phyloP scores from a whole-genome alignment of 306 rosid genomes.

The Cicer yamashitae region DNA sequence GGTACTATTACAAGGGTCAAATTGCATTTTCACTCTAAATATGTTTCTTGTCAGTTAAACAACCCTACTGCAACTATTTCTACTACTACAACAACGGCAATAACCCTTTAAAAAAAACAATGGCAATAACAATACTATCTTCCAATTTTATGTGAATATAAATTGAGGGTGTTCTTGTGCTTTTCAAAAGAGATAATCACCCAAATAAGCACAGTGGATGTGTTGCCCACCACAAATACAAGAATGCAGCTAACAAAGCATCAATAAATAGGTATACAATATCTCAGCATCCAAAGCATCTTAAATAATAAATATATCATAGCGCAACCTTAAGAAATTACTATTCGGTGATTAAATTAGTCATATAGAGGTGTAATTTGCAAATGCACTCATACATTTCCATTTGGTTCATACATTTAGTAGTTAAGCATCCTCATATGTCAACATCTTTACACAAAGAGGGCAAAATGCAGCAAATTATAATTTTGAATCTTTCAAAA shows the following conservation, averaged over 20 bases:
- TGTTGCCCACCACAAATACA: slow-evolving; percentile 20
- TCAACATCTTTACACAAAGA: slow-evolving; percentile 2
- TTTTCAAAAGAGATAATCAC: not conserved
- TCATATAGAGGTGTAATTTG: slow-evolving; percentile 10
- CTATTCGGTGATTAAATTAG: not conserved
- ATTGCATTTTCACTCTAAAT: slow-evolving; percentile 19
- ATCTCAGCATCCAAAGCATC: slow-evolving; percentile 3
- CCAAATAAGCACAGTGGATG: slow-evolving; percentile 6
- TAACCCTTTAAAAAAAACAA: not conserved
- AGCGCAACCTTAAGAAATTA: slow-evolving; percentile 24
- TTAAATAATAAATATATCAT: slow-evolving; percentile 21
- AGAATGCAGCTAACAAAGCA: slow-evolving; percentile 17
- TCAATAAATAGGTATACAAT: not conserved
- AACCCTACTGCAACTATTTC: slow-evolving; percentile 11
- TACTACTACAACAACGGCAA: not conserved
- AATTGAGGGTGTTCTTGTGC: not conserved
- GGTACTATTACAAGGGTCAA: slow-evolving; percentile 17
- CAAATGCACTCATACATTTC: slow-evolving; percentile 6
- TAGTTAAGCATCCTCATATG: not conserved
- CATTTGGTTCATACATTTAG: slow-evolving; percentile 24
- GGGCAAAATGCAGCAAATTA: slow-evolving; percentile 2
- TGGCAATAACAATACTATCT: not conserved
- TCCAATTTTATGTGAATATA: not conserved
- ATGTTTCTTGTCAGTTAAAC: slow-evolving; percentile 9
- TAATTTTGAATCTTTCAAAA: slow-evolving; percentile 21